phyloP scores from a whole-genome alignment of 331 rosid species.

The Stylosanthes scabra region DNA sequence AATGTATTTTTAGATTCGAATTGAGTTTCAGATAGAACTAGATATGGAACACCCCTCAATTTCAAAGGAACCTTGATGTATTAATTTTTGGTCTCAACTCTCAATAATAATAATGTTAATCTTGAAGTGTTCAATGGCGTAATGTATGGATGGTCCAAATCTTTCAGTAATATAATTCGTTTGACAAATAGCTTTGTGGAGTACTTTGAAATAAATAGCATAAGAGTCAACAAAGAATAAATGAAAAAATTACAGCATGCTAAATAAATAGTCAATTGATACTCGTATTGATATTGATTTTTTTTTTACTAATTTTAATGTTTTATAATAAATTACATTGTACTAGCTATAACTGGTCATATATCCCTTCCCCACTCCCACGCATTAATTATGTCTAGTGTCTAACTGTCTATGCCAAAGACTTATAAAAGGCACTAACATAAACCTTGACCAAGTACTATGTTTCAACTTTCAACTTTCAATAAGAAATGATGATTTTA shows the following conservation, averaged over 20 bases:
- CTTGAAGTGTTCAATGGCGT: conserved; percentile 28
- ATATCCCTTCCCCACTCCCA: conserved; percentile 10
- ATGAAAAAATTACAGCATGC: background rate
- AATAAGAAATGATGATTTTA: background rate
- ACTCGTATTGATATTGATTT: too few species aligned
- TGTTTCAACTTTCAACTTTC: too few species aligned
- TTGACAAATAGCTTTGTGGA: background rate
- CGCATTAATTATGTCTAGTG: background rate
- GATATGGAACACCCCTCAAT: too few species aligned
- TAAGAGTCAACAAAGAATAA: background rate
- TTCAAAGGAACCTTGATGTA: background rate
- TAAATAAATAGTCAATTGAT: too few species aligned
- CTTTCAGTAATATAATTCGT: background rate
- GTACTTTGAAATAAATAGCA: background rate
- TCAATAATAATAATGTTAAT: background rate
- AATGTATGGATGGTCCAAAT: background rate
- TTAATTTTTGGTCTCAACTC: too few species aligned
- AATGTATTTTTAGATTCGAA: too few species aligned
- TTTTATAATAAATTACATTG: too few species aligned
- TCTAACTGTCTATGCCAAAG: too few species aligned
- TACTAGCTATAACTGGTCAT: too few species aligned
- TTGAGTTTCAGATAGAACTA: too few species aligned
- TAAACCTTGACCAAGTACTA: conserved; percentile 18
- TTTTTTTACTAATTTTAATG: too few species aligned
- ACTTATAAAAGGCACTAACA: background rate